phyloP scores from a whole-genome alignment of 768 basidiomycete species.

The Cytidiella melzeri region DNA sequence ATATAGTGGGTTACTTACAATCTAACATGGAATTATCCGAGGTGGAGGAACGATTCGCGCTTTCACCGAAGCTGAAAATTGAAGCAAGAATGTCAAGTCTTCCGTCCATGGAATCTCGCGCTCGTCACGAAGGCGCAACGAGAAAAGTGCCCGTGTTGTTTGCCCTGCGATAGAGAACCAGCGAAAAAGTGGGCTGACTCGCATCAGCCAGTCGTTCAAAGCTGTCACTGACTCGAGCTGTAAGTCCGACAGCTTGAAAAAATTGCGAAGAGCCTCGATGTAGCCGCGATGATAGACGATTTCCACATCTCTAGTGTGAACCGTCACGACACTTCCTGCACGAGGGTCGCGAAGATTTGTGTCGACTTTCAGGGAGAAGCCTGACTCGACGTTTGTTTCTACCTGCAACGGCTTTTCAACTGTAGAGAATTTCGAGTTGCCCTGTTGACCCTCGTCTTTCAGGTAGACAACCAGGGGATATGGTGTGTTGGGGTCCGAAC shows the following conservation, averaged over 20 bases:
- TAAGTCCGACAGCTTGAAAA: slow-evolving; percentile 90
- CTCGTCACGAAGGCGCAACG: background rate
- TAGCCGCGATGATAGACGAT: slow-evolving; percentile 94
- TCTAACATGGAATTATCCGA: too few relatives aligned
- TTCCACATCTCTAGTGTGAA: slow-evolving; percentile 92
- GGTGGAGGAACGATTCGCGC: background rate
- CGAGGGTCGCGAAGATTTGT: slow-evolving; percentile 86
- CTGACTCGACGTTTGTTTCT: slow-evolving; percentile 22
- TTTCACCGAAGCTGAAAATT: background rate
- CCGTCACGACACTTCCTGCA: slow-evolving; percentile 84
- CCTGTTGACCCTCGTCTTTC: too few relatives aligned
- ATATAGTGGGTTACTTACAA: too few relatives aligned
- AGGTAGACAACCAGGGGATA: slow-evolving; percentile 91
- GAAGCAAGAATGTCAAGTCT: background rate
- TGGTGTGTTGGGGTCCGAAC: slow-evolving; percentile 72
- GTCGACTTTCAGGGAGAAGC: slow-evolving; percentile 86
- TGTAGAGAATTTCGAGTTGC: slow-evolving; percentile 9
- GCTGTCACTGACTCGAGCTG: slow-evolving; percentile 80
- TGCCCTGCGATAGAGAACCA: background rate
- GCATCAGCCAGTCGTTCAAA: background rate
- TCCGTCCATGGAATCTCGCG: background rate
- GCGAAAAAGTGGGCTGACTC: background rate
- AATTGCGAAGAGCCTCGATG: slow-evolving; percentile 84
- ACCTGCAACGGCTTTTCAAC: slow-evolving; percentile 1
- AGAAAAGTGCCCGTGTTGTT: background rate